phyloP scores from a whole-genome alignment of 192 early-diverging fungal genomes.

The Linnemannia zychae region DNA sequence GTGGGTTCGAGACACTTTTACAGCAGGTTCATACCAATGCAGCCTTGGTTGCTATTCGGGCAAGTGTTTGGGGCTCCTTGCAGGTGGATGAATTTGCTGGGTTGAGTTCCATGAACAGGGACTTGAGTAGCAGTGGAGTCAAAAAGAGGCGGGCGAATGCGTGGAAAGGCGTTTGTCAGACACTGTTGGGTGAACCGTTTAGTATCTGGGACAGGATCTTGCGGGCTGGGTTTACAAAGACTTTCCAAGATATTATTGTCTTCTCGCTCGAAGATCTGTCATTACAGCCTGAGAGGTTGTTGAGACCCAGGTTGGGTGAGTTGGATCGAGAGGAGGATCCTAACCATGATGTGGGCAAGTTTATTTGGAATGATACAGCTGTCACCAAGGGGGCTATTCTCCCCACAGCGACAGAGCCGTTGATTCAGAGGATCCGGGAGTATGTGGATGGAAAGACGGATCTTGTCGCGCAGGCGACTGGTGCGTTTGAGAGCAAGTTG shows the following conservation, averaged over 20 bases:
- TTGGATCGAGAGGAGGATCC: conserved; percentile 39
- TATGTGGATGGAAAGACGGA: conserved; percentile 47
- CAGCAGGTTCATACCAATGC: conserved; percentile 40
- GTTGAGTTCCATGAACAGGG: neutral
- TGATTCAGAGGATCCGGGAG: conserved; percentile 38
- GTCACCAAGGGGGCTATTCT: conserved; percentile 17
- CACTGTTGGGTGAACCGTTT: conserved; percentile 46
- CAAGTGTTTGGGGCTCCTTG: conserved; percentile 53
- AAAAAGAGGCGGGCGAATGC: conserved; percentile 26
- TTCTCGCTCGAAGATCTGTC: conserved; percentile 48
- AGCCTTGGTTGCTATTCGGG: conserved; percentile 55
- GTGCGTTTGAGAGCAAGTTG: conserved; percentile 26
- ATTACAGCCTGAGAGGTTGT: conserved; percentile 54
- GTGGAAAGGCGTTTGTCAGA: conserved; percentile 44
- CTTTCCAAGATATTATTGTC: conserved; percentile 57
- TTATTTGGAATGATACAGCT: conserved; percentile 24
- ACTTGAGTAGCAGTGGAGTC: neutral
- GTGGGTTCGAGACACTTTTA: conserved; percentile 38
- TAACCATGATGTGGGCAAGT: conserved; percentile 51
- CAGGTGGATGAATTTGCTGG: conserved; percentile 52
- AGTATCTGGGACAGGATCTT: conserved; percentile 63
- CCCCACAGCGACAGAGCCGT: conserved; percentile 37
- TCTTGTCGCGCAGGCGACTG: conserved; percentile 24
- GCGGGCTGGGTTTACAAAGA: conserved; percentile 52
- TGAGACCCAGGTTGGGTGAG: conserved; percentile 50